A percentile compares a stretch with the other conserved stretches of the same genome.
phyloP scores from a whole-genome alignment of 179 eudicot genomes.

The Vitellaria paradoxa region DNA sequence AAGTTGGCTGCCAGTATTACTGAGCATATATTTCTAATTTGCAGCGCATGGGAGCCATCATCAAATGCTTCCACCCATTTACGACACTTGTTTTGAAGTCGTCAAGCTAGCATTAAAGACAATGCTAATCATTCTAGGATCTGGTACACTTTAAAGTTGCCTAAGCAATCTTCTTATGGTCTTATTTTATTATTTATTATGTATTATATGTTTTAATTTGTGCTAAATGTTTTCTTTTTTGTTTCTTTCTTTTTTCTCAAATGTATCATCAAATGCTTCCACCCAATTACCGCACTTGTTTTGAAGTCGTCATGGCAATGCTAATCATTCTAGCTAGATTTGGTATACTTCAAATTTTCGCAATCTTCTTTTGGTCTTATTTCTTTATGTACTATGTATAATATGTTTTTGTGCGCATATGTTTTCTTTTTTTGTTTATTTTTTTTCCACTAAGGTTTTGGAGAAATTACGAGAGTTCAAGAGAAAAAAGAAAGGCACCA shows the following conservation, averaged over 20 bases:
- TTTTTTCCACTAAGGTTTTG: neutral
- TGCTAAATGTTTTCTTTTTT: too few species aligned
- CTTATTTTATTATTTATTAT: too few species aligned
- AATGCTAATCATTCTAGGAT: slow-evolving; percentile 16
- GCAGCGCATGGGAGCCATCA: neutral
- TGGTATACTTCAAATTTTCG: too few species aligned
- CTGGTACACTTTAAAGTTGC: slow-evolving; percentile 6
- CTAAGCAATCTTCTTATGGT: neutral
- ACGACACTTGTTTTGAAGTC: neutral
- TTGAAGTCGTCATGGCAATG: too few species aligned
- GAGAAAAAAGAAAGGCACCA: slow-evolving; percentile 15
- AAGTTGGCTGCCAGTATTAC: neutral
- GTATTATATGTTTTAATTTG: too few species aligned
- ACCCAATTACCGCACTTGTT: too few species aligned
- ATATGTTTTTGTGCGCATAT: neutral
- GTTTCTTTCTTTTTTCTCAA: too few species aligned
- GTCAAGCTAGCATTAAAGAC: slow-evolving; percentile 13
- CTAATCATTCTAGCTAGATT: too few species aligned
- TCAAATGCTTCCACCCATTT: slow-evolving; percentile 7
- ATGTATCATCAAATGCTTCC: too few species aligned
- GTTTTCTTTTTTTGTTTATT: too few species aligned
- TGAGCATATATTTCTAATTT: neutral
- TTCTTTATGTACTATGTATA: neutral
- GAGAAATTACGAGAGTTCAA: neutral
- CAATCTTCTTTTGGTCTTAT: too few species aligned